Conservation (phyloP, 2,329 filamentous ascomycete genomes). For the Chrysoporthe deuterocubensis region DNA sequence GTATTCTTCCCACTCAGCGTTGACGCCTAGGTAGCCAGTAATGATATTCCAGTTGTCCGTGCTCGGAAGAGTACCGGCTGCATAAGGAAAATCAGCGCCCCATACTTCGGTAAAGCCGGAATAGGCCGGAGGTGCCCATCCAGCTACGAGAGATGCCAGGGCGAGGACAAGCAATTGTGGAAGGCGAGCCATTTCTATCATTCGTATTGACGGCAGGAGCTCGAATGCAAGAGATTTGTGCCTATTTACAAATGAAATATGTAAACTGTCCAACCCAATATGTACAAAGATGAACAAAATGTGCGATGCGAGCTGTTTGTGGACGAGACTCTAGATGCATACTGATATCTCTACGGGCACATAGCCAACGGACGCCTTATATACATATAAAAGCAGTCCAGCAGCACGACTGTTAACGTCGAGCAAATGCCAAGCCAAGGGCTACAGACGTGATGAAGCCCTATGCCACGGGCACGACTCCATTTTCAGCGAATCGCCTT, state of each 20-base stretch:
- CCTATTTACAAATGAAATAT: neutral
- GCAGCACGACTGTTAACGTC: neutral
- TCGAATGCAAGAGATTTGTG: neutral
- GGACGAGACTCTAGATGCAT: neutral
- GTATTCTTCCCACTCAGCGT: conserved; percentile 55
- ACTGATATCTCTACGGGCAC: neutral
- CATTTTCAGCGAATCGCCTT: neutral
- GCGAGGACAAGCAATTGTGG: neutral
- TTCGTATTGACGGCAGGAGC: neutral
- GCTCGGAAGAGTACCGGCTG: conserved; percentile 44
- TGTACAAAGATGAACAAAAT: neutral
- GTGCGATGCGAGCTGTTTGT: neutral
- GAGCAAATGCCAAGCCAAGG: neutral
- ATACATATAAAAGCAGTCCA: neutral
- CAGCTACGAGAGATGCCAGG: conserved; percentile 36
- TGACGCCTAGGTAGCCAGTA: conserved; percentile 48
- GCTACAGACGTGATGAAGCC: neutral
- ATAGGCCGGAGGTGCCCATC: conserved; percentile 44
- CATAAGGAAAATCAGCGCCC: conserved; percentile 50
- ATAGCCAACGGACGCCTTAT: neutral
- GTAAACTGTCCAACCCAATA: neutral
- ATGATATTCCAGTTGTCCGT: conserved; percentile 51
- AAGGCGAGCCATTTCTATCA: conserved; percentile 1
- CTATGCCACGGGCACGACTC: neutral
- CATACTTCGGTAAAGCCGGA: conserved; percentile 48